Conservation (phyloP, 768 basidiomycete genomes). For the Rhizopogon sp. region DNA sequence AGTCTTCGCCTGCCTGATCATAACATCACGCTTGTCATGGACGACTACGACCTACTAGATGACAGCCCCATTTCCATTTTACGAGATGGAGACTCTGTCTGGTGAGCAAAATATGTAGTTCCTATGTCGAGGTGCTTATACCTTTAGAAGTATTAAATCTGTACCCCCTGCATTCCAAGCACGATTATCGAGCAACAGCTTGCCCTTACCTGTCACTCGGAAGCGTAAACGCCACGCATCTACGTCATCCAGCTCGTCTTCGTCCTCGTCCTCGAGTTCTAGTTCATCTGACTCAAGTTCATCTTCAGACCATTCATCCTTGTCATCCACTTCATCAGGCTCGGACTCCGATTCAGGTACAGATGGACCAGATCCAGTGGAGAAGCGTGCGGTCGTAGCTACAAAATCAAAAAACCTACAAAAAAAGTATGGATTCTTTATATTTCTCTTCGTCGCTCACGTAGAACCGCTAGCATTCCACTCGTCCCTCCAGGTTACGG, state of each 20-base stretch:
- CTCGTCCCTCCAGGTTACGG: constrained; percentile 56
- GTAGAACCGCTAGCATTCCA: constrained; percentile 4
- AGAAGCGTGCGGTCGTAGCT: constrained; percentile 1
- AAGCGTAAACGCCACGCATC: constrained; percentile 24
- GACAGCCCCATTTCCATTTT: constrained; percentile 18
- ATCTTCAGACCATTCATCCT: constrained; percentile 14
- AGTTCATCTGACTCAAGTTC: constrained; percentile 21
- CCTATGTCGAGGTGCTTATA: neutral
- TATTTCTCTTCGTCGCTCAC: neutral
- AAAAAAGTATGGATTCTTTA: constrained; percentile 1
- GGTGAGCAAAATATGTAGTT: constrained; percentile 10
- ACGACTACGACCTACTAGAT: constrained; percentile 26
- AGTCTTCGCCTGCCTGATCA: neutral
- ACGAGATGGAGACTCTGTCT: constrained; percentile 24
- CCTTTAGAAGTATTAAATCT: neutral
- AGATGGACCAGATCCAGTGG: constrained; percentile 9
- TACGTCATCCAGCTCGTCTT: constrained; percentile 10
- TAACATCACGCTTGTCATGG: constrained; percentile 13
- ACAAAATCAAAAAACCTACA: neutral
- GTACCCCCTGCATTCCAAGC: neutral
- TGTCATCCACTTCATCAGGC: constrained; percentile 3
- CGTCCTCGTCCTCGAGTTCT: constrained; percentile 10
- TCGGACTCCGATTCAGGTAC: constrained; percentile 14
- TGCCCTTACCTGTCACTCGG: neutral
- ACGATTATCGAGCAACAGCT: neutral